Evolutionary conservation across 73 alveolate genomes (phyloP).

Genomic region (Blepharisma japonicum): DNA sequence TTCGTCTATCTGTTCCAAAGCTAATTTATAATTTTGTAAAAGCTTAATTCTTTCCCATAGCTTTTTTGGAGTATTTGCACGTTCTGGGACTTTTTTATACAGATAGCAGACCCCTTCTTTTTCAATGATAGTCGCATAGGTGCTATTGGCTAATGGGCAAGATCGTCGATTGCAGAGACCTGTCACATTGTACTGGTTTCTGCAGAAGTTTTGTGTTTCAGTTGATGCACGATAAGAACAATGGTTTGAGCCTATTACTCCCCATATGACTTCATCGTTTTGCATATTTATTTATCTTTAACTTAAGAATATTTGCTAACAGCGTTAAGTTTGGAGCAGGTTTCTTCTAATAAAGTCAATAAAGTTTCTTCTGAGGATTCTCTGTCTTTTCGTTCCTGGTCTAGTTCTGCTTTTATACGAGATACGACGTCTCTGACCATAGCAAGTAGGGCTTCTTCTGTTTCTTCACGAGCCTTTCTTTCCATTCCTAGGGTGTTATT

Average conservation of each 20-base stretch:
- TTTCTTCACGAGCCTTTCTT: constrained; percentile 74
- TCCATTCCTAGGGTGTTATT: constrained; percentile 49
- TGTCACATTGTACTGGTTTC: constrained; percentile 95
- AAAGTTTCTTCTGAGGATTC: constrained; percentile 78
- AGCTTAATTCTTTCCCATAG: constrained; percentile 96
- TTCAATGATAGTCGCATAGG: constrained; percentile 94
- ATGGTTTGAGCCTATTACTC: constrained; percentile 19
- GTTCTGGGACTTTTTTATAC: constrained; percentile 92
- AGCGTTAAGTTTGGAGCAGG: constrained; percentile 68
- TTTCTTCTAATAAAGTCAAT: constrained; percentile 71
- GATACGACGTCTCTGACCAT: constrained; percentile 76
- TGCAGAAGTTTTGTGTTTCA: constrained; percentile 87
- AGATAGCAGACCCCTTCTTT: constrained; percentile 96
- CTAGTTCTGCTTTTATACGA: constrained; percentile 75
- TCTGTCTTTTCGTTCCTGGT: constrained; percentile 74
- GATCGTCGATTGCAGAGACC: constrained; percentile 98
- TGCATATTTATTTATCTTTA: constrained; percentile 11
- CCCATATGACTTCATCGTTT: constrained; percentile 31
- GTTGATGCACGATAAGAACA: constrained; percentile 48
- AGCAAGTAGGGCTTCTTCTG: constrained; percentile 83
- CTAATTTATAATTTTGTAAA: constrained; percentile 84
- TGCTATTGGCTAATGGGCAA: constrained; percentile 98
- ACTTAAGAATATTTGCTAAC: constrained; percentile 39
- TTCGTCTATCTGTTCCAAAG: constrained; percentile 93
- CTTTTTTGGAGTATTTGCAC: constrained; percentile 96